Percentiles rank a stretch among this genome's conserved stretches.
Evolutionary conservation across 2,329 filamentous ascomycete genomes (phyloP).

Genomic region (Epicoccum nigrum): DNA sequence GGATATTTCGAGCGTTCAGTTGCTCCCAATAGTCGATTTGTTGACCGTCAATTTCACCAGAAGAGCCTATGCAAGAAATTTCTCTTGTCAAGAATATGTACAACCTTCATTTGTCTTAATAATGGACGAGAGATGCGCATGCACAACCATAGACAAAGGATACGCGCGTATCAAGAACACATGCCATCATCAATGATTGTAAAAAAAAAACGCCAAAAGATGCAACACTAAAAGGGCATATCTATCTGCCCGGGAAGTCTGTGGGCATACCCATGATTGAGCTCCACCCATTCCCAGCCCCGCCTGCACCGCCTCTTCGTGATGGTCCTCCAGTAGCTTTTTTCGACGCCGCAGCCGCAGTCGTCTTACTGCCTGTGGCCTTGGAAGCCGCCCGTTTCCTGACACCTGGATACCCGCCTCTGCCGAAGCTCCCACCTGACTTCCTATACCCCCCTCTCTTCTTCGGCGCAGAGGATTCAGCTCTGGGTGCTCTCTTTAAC

Average conservation of each 20-base stretch:
- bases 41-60: too few relatives aligned
- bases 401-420: conserved; percentile 21
- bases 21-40: too few relatives aligned
- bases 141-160: background rate
- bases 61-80: too few relatives aligned
- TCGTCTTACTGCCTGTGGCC: conserved; percentile 16
- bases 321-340: conserved; percentile 19
- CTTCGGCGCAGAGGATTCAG: conserved; percentile 22
- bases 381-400: conserved; percentile 26
- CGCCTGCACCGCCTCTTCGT: conserved; percentile 12
- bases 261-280: conserved; percentile 41
- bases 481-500: conserved; percentile 24
- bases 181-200: background rate
- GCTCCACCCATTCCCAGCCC: conserved; percentile 9
- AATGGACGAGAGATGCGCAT: background rate
- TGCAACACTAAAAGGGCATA: background rate
- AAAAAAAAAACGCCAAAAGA: conserved; percentile 3
- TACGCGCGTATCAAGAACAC: background rate
- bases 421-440: conserved; percentile 24
- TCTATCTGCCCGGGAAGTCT: too few relatives aligned
- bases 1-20: too few relatives aligned
- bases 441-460: conserved; percentile 25
- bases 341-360: conserved; percentile 11
- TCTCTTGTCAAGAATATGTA: too few relatives aligned
- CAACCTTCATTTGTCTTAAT: too few relatives aligned